Base-by-base conservation (phyloP, 805 yeast genomes). In the Wickerhamiella cacticola region DNA sequence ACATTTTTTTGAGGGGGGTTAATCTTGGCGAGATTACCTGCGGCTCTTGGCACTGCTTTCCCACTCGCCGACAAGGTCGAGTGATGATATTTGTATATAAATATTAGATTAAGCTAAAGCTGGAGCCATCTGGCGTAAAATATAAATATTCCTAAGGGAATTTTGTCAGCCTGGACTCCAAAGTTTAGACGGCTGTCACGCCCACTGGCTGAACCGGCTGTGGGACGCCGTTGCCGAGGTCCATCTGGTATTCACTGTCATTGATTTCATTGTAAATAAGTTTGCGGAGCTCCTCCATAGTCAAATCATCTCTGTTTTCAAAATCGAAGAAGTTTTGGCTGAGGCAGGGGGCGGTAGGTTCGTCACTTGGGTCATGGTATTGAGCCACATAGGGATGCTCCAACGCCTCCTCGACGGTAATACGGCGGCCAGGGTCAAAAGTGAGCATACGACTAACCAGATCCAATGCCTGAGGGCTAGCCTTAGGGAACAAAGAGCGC, bases 351-450 rank as follows among this genome's bases (percentile, higher is more conserved):
- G 59, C 56, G 2, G 50, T 40, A 5, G 70, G 70, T 65, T 92
- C 97, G 61, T 92, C 97, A 25, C 75, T 74, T 5, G 95, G 92
- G 63, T 87, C 95, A 61, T 86, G 96, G 88, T 96, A 92, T 26
- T 83, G 75, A 41, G 79, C 72, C 48, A 92, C 66, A 62, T 89
- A 92, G 7, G 96, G 95, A 65, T 92, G 98, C 51, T 71, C 73
- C 45, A 92, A 69, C 0, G 97, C 96, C 56, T 86, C 82, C 50
- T 82, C 86, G 3, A 88, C 97, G 0, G 87, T 78, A 48, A 88
- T 81, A 63, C 98, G 74, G 57, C 76, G 74, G 40, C 70, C 72
- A 3, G 97, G 97, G 61, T 89, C 94, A 54, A 92, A 73, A n/a
- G 88, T 78, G 31, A 92, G 71, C 82, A 92, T 76, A 55, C 70